Conservation (phyloP, 2,329 filamentous ascomycete genomes). For the Cephalotrichum gorgonifer region DNA sequence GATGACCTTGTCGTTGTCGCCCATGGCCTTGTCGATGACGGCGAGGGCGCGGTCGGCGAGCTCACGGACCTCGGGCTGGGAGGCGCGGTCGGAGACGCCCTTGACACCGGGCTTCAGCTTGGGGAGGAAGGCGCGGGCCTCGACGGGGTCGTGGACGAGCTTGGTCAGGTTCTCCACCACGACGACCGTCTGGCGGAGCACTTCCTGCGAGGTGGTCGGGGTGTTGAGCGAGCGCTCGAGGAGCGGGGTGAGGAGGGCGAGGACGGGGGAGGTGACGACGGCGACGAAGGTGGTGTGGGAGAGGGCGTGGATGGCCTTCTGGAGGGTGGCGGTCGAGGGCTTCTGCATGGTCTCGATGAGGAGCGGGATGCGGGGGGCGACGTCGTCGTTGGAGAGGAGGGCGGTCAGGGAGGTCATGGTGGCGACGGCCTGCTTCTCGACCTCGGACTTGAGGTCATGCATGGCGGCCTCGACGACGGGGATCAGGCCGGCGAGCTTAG, state of each 20-base stretch:
- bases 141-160: conserved; percentile 88
- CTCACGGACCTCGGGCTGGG: conserved; percentile 88
- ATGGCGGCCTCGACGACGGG: conserved; percentile 86
- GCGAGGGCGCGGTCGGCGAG: conserved; percentile 71
- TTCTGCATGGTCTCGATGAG: conserved; percentile 93
- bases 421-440: conserved; percentile 78
- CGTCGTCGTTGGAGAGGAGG: conserved; percentile 92
- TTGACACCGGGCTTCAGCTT: conserved; percentile 93
- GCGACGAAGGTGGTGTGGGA: conserved; percentile 99
- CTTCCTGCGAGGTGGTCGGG: conserved; percentile 83
- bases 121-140: conserved; percentile 88
- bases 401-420: conserved; percentile 87
- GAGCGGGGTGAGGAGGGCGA: conserved; percentile 87
- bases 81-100: conserved; percentile 75
- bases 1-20: conserved; percentile 53
- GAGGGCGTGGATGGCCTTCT: conserved; percentile 93
- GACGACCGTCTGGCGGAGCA: conserved; percentile 88
- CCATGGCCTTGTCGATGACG: conserved; percentile 93
- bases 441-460: conserved; percentile 90
- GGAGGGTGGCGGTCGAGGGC: conserved; percentile 74
- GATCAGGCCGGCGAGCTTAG: conserved; percentile 75
- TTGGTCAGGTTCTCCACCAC: conserved; percentile 98
- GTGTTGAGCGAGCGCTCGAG: conserved; percentile 91
- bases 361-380: conserved; percentile 81
- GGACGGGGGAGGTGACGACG: conserved; percentile 86